A percentile compares a stretch with the other conserved stretches of the same genome.
phyloP scores from a whole-genome alignment of 148 eudicot genomes.

The Rhododendron vialii region DNA sequence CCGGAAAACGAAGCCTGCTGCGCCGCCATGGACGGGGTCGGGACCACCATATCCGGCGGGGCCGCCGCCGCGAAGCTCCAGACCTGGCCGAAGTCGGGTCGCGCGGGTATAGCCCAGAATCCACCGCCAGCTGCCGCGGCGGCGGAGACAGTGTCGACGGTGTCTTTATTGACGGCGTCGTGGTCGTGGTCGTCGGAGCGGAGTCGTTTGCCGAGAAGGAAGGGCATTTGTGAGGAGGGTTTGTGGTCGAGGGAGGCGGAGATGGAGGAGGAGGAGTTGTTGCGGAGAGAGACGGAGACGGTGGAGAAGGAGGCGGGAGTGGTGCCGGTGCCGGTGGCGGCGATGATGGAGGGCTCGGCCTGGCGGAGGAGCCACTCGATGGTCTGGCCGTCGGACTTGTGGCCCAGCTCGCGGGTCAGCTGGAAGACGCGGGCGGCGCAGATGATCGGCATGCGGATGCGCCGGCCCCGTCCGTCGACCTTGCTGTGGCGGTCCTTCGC shows the following conservation, averaged over 20 bases:
- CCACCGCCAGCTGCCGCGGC: slow-evolving; percentile 33
- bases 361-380: slow-evolving; percentile 84
- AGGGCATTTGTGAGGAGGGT: slow-evolving; percentile 27
- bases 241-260: slow-evolving; percentile 22
- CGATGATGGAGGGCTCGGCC: slow-evolving; percentile 74
- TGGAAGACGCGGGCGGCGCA: slow-evolving; percentile 80
- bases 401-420: slow-evolving; percentile 69
- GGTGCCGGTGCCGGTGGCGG: slow-evolving; percentile 74
- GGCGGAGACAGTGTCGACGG: slow-evolving; percentile 13
- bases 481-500: slow-evolving; percentile 76
- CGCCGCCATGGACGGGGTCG: slow-evolving; percentile 26
- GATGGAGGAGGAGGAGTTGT: slow-evolving; percentile 6
- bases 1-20: slow-evolving; percentile 29
- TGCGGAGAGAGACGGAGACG: slow-evolving; percentile 28
- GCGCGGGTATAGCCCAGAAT: slow-evolving; percentile 69
- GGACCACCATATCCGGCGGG: slow-evolving; percentile 65
- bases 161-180: slow-evolving; percentile 23
- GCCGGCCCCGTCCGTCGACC: slow-evolving; percentile 66
- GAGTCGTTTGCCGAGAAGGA: slow-evolving; percentile 56
- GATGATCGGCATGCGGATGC: slow-evolving; percentile 79
- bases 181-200: slow-evolving; percentile 36
- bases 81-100: slow-evolving; percentile 67
- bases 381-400: slow-evolving; percentile 77
- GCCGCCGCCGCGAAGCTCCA: slow-evolving; percentile 70
- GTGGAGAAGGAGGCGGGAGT: slow-evolving; percentile 66